Evolutionary conservation across 768 basidiomycete genomes (phyloP), one percentile per base, ranked within the genome.

Genomic region (Hebeloma cylindrosporum): DNA sequence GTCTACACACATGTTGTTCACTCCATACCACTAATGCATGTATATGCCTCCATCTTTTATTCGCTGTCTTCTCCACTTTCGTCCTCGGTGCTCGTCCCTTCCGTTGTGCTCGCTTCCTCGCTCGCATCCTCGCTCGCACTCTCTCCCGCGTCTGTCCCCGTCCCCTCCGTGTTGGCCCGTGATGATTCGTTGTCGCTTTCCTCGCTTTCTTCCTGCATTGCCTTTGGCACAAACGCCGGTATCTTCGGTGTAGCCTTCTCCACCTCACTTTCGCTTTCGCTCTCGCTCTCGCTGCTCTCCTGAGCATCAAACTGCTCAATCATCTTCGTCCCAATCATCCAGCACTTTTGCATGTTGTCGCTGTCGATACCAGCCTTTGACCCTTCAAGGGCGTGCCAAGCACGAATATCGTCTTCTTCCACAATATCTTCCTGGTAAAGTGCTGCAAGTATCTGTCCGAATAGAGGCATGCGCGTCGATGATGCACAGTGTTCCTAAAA

Each of bases 381-480:
- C 36, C 59, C 67, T 17, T 78, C 74, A 38, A 68, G 72, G 41
- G 62, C 69, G 63, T 93, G 84, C 95, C 95, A 99, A 37, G 69
- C 73, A n/a, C 89, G 80, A 52, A 97, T 85, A 52, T 92, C 85
- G 39, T 91, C 87, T 57, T 93, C 93, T 37, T 89, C 88, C 2
- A 96, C 83, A 33, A 96, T 78, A 61, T 99, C 95, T n/a, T 77
- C 75, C 59, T 95, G 88, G 64, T 97, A 99, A 10, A 93, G 70
- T 3, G 85, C 84, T 22, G 85, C 85, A 17, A 98, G 78, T 44
- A 95, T 79, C 57, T 88, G 82, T 3, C 88, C 88, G 63, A 96
- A 98, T 45, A 92, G 70, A 13, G 79, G 72, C 56, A 81, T 63
- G 45, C 85, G 82, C 49, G 70, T 71, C 16, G 79, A 88, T 38